Evolutionary conservation across 1,139 yeast species (phyloP).

Genomic region (Ogataea hybrid): DNA sequence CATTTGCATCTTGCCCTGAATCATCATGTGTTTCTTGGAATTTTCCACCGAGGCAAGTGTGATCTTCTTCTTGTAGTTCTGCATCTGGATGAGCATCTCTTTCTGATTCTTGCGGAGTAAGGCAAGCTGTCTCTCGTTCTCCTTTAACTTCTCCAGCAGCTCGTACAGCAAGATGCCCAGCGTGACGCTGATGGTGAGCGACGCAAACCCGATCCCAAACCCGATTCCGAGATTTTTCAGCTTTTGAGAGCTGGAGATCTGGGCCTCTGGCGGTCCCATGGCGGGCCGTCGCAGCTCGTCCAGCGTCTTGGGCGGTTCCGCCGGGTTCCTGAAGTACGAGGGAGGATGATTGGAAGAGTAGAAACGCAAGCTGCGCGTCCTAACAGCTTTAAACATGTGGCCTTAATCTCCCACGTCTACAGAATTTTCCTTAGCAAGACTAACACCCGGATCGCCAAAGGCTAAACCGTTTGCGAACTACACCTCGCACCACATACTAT

Average conservation of each 20-base stretch:
- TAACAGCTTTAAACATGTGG: background rate
- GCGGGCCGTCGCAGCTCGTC: conserved; percentile 18
- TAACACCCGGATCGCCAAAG: background rate
- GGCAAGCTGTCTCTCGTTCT: conserved; percentile 24
- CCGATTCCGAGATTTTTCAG: conserved; percentile 13
- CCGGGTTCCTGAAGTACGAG: conserved; percentile 19
- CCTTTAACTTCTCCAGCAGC: conserved; percentile 25
- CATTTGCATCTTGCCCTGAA: conserved; percentile 56
- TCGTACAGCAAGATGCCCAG: conserved; percentile 13
- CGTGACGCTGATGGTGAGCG: conserved; percentile 15
- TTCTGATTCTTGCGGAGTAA: conserved; percentile 24
- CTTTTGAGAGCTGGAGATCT: conserved; percentile 4
- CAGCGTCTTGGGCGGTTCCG: conserved; percentile 26
- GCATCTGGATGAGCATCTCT: conserved; percentile 29
- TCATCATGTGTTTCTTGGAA: conserved; percentile 40
- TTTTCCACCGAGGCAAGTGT: conserved; percentile 43
- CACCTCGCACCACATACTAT: conserved; percentile 10
- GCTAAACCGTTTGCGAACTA: background rate
- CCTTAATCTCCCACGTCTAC: conserved; percentile 5
- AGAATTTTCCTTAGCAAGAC: background rate
- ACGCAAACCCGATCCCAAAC: conserved; percentile 14
- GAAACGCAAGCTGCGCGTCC: conserved; percentile 1
- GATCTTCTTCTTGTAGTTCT: conserved; percentile 27
- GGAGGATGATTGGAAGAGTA: conserved; percentile 18
- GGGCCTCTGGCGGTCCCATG: conserved; percentile 3